Evolutionary conservation across 2,329 filamentous ascomycete genomes (phyloP), one percentile per base, ranked within the genome.

Genomic region (Talaromyces sp.): DNA sequence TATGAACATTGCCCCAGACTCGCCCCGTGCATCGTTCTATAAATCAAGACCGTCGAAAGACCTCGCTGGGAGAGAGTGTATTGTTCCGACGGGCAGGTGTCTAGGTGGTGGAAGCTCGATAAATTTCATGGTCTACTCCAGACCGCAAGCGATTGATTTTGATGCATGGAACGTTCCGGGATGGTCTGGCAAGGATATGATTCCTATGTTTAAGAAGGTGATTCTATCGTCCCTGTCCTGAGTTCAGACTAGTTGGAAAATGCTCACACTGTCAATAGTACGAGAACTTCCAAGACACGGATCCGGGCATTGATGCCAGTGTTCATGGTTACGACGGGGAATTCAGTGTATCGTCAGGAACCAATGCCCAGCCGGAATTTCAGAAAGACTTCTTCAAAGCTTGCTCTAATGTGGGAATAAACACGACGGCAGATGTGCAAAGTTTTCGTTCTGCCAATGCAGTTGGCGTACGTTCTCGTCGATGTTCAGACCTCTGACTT

Each of bases 21-120:
- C 81, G 64, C 83, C 84, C 65, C 81, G 80, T 0, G 80, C 82
- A 8, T 72, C 83, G 27, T 86, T 86, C 71, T 86, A 86, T 72
- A 78, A 84, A 68, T 78, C 78, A 2, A 82, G 82, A 47, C 71
- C 80, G 34, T 79, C 80, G 0, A 73, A 80, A 10, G 67, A 73
- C 29, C 65, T 75, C 15, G 69, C 64, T 36, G 70, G 68, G 17
- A 65, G 72, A 31, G 67, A 66, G 36, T 63, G 75, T 2, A 76
- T 81, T 25, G 78, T 82, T 6, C 78, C 78, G 11, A 76, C 71
- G 13, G 81, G 80, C 61, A 80, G 82, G 27, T 83, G 86, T 0
- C 79, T 91, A 0, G 89, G 89, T 19, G 89, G 89, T 6, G 87
- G 87, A 6, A 85, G 82, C 17, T 84, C 84, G 0, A 80, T 89